These are phyloP conservation scores for Aschersonia sp. DNA, from an alignment of 2,329 filamentous ascomycete genomes.

Conservation along the genomic window DNA sequence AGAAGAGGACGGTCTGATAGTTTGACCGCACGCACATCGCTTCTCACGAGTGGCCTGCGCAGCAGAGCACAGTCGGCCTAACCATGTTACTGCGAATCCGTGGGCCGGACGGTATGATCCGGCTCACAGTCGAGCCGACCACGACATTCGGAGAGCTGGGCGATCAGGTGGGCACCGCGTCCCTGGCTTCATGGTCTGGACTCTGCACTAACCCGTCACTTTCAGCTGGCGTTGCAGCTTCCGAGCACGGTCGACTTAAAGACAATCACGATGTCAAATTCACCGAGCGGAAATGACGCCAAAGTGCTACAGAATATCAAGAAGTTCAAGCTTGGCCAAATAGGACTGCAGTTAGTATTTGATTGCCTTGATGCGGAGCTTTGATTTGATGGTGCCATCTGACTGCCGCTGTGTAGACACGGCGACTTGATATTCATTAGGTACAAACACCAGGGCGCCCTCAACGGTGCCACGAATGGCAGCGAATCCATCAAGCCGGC, in stretches of 20 bases:
- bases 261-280: conserved; percentile 47
- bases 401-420: conserved; percentile 39
- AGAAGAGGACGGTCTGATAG: no score
- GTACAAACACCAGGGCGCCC: conserved; percentile 47
- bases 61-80: not conserved
- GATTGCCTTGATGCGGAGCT: no score
- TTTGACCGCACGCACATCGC: no score
- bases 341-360: conserved; percentile 37
- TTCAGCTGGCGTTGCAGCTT: conserved; percentile 41
- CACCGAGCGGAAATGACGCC: conserved; percentile 40
- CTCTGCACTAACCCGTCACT: not conserved
- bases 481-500: conserved; percentile 23
- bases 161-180: conserved; percentile 25
- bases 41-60: no score
- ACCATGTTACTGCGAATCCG: conserved; percentile 74
- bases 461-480: conserved; percentile 20
- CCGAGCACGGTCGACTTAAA: conserved; percentile 46
- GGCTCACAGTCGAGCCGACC: conserved; percentile 60
- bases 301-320: conserved; percentile 45
- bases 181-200: not conserved
- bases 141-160: conserved; percentile 57
- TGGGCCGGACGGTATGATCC: conserved; percentile 84
- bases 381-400: conserved; percentile 3
- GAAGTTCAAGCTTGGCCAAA: conserved; percentile 38
- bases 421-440: conserved; percentile 83